These are phyloP conservation scores for Rostrohypoxylon terebratum DNA, from an alignment of 495 filamentous ascomycete genomes.

Conservation along the genomic window DNA sequence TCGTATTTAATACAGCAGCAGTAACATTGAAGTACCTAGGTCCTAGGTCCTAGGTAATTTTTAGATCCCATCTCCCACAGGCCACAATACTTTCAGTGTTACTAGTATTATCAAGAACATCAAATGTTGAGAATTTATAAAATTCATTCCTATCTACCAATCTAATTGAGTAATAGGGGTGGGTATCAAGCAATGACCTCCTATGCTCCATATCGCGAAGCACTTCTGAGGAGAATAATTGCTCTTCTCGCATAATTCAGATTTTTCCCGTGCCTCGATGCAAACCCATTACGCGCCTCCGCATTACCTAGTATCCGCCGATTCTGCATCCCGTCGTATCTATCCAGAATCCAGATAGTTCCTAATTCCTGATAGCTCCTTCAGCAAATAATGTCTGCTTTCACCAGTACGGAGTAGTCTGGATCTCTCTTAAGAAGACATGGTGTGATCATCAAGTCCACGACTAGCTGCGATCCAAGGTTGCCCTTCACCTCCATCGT, in stretches of 20 bases:
- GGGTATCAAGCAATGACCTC: constrained; percentile 10
- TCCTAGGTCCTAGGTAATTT: no score
- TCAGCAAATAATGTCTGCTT: constrained; percentile 48
- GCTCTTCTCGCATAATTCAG: background rate
- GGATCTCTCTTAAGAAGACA: constrained; percentile 45
- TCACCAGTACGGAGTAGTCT: constrained; percentile 44
- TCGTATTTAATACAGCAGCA: no score
- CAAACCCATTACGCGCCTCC: constrained; percentile 2
- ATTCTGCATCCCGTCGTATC: background rate
- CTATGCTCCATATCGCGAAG: constrained; percentile 5
- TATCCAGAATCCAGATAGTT: background rate
- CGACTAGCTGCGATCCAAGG: constrained; percentile 17
- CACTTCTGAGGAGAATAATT: background rate
- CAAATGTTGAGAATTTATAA: background rate
- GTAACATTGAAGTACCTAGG: no score
- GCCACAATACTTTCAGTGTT: background rate
- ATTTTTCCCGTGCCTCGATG: constrained; percentile 2
- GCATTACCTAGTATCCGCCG: background rate
- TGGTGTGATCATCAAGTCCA: constrained; percentile 48
- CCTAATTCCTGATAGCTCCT: background rate
- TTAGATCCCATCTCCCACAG: background rate
- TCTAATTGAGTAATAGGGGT: background rate
- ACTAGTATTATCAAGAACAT: background rate
- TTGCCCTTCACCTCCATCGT: constrained; percentile 44
- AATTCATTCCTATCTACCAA: background rate